phyloP scores from a whole-genome alignment of 331 rosid genomes.

The Cydonia oblonga region DNA sequence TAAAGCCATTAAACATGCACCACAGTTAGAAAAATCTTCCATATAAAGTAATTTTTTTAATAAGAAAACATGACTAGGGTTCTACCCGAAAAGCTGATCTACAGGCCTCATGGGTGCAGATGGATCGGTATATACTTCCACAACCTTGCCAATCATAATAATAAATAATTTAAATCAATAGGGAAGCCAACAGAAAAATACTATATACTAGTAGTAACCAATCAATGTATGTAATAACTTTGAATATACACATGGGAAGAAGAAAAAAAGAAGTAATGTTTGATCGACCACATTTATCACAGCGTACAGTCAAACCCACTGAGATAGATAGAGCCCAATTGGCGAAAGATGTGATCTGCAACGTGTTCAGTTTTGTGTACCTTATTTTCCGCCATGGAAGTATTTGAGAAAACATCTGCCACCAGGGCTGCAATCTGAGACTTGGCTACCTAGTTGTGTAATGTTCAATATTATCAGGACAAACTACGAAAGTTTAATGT shows the following conservation, averaged over 20 bases:
- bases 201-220: too few species aligned
- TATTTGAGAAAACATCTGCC: conserved; percentile 85
- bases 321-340: not conserved
- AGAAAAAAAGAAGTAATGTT: not conserved
- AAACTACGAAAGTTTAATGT: not conserved
- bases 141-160: conserved; percentile 37
- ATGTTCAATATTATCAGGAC: not conserved
- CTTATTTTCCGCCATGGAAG: conserved; percentile 87
- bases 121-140: conserved; percentile 60
- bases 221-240: not conserved
- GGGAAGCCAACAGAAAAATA: not conserved
- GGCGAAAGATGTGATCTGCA: not conserved
- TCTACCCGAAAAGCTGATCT: conserved; percentile 70
- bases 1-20: not conserved
- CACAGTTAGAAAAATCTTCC: not conserved
- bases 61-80: not conserved
- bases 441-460: conserved; percentile 44
- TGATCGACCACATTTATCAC: not conserved
- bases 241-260: not conserved
- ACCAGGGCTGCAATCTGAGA: conserved; percentile 76
- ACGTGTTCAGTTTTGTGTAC: conserved; percentile 16
- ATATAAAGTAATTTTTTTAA: not conserved
- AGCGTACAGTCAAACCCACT: not conserved
- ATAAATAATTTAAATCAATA: not conserved
- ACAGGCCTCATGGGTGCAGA: conserved; percentile 56